Evolutionary conservation across 148 eudicot species (phyloP), one percentile per base, ranked within the genome.

Genomic region (Silene conica): DNA sequence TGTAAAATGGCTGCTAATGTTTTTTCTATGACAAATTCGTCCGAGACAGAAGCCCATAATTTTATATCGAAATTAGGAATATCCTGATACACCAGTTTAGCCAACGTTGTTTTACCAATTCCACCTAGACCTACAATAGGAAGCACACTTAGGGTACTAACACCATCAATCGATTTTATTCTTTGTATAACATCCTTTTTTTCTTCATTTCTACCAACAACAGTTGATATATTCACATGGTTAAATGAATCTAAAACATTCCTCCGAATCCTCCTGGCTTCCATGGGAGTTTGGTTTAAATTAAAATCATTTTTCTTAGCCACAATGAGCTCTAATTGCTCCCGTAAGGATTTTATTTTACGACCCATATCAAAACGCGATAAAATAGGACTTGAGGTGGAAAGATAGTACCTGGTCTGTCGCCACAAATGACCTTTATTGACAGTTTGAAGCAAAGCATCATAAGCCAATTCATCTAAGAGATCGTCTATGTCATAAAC

Each of bases 31-130:
- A 8, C 55, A 50, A 50, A 50, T 15, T 50, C 55, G 4, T 66
- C 56, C 0, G 83, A 74, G 2, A 75, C 64, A 61, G 78, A 67
- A 3, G 66, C 81, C 83, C 83, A 83, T 3, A 75, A 5, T 46
- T 20, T 78, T 8, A 63, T 19, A 70, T 62, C 68, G 60, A 83
- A 83, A n/a, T 72, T 31, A 0, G 16, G 14, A 0, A 8, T 22
- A 56, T 79, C 83, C 14, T 46, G 28, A 19, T 45, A 66, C 21
- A 57, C 61, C n/a, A 57, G n/a, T n/a, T 57, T 57, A 5, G 61
- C 61, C 6, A 57, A 8, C 22, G 61, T 1, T 16, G 61, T 57
- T n/a, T n/a, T n/a, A n/a, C n/a, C n/a, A n/a, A n/a, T n/a, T n/a
- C n/a, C n/a, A n/a, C n/a, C n/a, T n/a, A 50, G 8, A 1, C 55